A percentile compares a stretch with the other conserved stretches of the same genome.
Evolutionary conservation across 2,329 filamentous ascomycete species (phyloP).

Genomic region (Xylariomycetidae sp.): DNA sequence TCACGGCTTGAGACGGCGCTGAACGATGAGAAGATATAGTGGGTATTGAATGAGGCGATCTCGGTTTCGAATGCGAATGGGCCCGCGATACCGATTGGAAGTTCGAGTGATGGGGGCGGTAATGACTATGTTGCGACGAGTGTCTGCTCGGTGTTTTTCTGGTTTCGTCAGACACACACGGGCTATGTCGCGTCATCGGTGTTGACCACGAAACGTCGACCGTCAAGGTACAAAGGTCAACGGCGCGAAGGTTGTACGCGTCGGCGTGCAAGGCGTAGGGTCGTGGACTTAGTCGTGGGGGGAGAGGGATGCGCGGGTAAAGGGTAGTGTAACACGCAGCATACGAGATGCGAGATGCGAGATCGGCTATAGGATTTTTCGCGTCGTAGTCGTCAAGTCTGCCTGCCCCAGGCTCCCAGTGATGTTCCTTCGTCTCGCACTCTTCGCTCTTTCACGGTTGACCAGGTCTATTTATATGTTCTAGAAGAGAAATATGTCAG

Average conservation of each 20-base stretch:
- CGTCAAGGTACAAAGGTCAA: neutral
- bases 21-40: too few species aligned
- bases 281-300: too few species aligned
- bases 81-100: too few species aligned
- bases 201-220: constrained; percentile 1
- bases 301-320: too few species aligned
- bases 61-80: constrained; percentile 7
- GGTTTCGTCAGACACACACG: constrained; percentile 23
- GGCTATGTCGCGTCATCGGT: constrained; percentile 26
- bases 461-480: too few species aligned
- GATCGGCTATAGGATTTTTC: neutral
- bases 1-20: constrained; percentile 18
- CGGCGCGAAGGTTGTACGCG: neutral
- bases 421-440: too few species aligned
- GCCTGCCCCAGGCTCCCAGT: too few species aligned
- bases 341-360: neutral
- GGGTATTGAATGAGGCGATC: constrained; percentile 15
- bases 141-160: constrained; percentile 21
- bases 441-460: too few species aligned
- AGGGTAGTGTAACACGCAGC: neutral
- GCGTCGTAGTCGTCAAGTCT: too few species aligned
- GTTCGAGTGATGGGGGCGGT: constrained; percentile 15
- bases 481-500: too few species aligned
- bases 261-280: neutral
- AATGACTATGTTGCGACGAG: constrained; percentile 18